phyloP scores from a whole-genome alignment of 2,329 filamentous ascomycete species.

The Pyricularia sp. region DNA sequence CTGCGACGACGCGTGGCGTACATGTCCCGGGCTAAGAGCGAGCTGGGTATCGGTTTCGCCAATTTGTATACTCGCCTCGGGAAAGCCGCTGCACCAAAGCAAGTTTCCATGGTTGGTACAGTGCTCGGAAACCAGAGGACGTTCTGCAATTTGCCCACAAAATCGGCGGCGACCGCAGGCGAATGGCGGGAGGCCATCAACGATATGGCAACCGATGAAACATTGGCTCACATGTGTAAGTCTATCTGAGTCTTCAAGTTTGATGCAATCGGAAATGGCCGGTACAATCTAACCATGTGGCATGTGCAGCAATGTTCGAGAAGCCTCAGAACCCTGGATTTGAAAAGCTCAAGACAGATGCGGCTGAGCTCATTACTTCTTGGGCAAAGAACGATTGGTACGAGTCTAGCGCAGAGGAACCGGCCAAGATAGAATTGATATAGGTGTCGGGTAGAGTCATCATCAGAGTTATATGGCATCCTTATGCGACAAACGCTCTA shows the following conservation, averaged over 20 bases:
- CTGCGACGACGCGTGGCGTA: slow-evolving; percentile 59
- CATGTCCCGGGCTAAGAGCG: slow-evolving; percentile 49
- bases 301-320: slow-evolving; percentile 53
- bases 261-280: not conserved
- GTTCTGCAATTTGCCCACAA: slow-evolving; percentile 71
- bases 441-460: not conserved
- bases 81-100: slow-evolving; percentile 39
- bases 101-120: slow-evolving; percentile 36
- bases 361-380: slow-evolving; percentile 48
- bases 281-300: not conserved
- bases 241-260: slow-evolving; percentile 7
- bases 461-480: not conserved
- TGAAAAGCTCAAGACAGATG: slow-evolving; percentile 49
- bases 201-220: slow-evolving; percentile 66
- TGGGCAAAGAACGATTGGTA: slow-evolving; percentile 61
- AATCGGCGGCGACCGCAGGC: slow-evolving; percentile 24
- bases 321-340: slow-evolving; percentile 61
- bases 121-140: slow-evolving; percentile 62
- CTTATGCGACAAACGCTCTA: not conserved
- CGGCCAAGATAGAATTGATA: not conserved
- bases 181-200: slow-evolving; percentile 64
- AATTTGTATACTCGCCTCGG: slow-evolving; percentile 84
- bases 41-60: slow-evolving; percentile 61
- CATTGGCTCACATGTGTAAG: slow-evolving; percentile 62
- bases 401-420: slow-evolving; percentile 32